Percentiles rank a stretch among this genome's conserved stretches.
Evolutionary conservation across 2,329 filamentous ascomycete genomes (phyloP).

Genomic region (Camillea tinctor): DNA sequence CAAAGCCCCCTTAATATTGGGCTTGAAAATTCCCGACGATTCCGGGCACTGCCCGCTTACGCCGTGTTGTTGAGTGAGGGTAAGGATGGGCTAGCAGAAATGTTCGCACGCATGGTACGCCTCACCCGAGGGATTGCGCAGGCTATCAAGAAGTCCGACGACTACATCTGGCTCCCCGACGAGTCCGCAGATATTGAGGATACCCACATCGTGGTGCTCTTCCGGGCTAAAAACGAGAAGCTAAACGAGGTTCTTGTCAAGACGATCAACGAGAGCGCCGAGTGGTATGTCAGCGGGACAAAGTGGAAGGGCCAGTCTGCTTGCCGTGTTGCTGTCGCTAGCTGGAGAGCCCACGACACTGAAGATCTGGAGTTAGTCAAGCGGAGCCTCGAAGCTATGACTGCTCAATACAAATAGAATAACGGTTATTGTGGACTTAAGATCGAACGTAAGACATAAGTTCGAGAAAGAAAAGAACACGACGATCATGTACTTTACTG

Average conservation of each 20-base stretch:
- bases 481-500: no score
- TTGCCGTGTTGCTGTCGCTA: constrained; percentile 80
- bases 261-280: constrained; percentile 69
- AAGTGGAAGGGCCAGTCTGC: constrained; percentile 72
- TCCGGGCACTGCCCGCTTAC: constrained; percentile 88
- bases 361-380: constrained; percentile 66
- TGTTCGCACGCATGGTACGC: constrained; percentile 70
- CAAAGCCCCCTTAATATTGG: constrained; percentile 85
- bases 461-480: no score
- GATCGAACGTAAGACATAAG: no score
- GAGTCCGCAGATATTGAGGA: constrained; percentile 44
- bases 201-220: constrained; percentile 72
- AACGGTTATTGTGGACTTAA: neutral
- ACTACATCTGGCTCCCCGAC: constrained; percentile 29
- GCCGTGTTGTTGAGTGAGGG: constrained; percentile 76
- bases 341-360: constrained; percentile 73
- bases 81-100: constrained; percentile 61
- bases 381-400: constrained; percentile 57
- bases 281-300: constrained; percentile 82
- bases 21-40: constrained; percentile 86
- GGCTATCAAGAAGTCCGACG: constrained; percentile 57
- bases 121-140: constrained; percentile 67
- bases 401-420: constrained; percentile 23
- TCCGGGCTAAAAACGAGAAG: constrained; percentile 64
- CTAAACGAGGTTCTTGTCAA: constrained; percentile 67